Percentiles rank a stretch among this genome's conserved stretches.
Evolutionary conservation across 345 rosid genomes (phyloP).

Genomic region (Arabis hirsuta): DNA sequence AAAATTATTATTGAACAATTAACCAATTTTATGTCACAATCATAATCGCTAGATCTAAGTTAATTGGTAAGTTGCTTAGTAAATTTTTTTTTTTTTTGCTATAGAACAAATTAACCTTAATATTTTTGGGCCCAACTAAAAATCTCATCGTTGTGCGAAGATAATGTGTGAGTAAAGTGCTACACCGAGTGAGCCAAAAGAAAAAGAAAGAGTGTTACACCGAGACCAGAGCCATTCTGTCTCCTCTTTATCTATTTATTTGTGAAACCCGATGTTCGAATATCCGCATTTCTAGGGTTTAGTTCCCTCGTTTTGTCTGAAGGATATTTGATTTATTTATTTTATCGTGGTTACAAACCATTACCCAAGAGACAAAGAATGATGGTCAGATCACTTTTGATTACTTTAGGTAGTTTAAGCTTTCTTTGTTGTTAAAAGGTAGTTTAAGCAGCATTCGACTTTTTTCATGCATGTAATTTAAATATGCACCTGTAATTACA

Average conservation of each 20-base stretch:
- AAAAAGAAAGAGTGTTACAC: conserved; percentile 22
- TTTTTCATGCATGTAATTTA: not conserved
- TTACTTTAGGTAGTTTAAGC: conserved; percentile 9
- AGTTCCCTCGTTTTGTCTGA: conserved; percentile 37
- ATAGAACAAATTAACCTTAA: too few relatives aligned
- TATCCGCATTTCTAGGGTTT: conserved; percentile 40
- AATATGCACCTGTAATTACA: not conserved
- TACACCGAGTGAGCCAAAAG: conserved; percentile 33
- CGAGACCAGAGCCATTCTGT: conserved; percentile 47
- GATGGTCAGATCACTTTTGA: conserved; percentile 12
- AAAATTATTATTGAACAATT: too few relatives aligned
- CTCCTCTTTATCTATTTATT: conserved; percentile 27
- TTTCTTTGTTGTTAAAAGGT: too few relatives aligned
- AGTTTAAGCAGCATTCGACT: not conserved
- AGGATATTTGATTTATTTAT: not conserved
- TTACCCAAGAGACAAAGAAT: conserved; percentile 19
- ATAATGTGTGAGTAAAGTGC: conserved; percentile 28
- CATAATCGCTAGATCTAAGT: too few relatives aligned
- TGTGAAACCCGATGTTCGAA: conserved; percentile 30
- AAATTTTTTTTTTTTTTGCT: too few relatives aligned
- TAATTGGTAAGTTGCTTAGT: too few relatives aligned
- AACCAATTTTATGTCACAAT: too few relatives aligned
- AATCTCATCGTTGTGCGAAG: not conserved
- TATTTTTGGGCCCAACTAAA: not conserved
- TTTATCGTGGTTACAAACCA: conserved; percentile 17